Base-by-base conservation (phyloP, 2,329 filamentous ascomycete species). In the Penicillium sp. region DNA sequence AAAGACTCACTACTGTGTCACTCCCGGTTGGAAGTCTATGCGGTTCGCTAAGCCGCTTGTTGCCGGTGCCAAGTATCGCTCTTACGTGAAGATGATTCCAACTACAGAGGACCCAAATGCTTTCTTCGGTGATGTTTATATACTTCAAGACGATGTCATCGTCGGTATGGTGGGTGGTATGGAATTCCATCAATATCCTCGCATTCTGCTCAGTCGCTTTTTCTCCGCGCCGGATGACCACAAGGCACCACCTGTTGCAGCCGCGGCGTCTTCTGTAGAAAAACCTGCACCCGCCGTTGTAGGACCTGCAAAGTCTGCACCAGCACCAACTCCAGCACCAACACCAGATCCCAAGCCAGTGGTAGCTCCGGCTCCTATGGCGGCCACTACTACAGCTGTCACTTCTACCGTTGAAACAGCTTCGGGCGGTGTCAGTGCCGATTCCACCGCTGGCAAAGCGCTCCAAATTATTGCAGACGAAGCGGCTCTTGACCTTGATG, bases 151-250 rank as follows among this genome's bases (percentile, higher is more conserved):
- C 4, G 62, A 69, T 47, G 60, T 26, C 18, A 42, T 59, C 23
- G 26, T 59, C n/a, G 56, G 56, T 14, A 28, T 55, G 16, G 47
- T 59, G 6, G 30, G 40, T 9, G 52, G 56, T 20, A 51, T 59
- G 2, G 18, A 62, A 28, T 62, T 64, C 52, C 60, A 48, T 51
- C 52, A 52, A 1, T 56, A 62, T 11, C 61, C 62, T 21, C 62
- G 62, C 12, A 49, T 50, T 26, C 51, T 61, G 16, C 56, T 63
- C 16, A 56, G 54, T n/a, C 38, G 67, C 1, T 77, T 78, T 65
- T 77, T 78, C 64, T 73, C 70, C 7, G 58, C 69, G 1, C 64
- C 68, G 1, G 71, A 73, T 38, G 60, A 48, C n/a, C n/a, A n/a
- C n/a, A n/a, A n/a, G n/a, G n/a, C n/a, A n/a, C n/a, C n/a, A n/a